Percentiles rank a stretch among this genome's conserved stretches.
Evolutionary conservation across 1,139 yeast species (phyloP).

Genomic region (Blastobotrys malaysiensis): DNA sequence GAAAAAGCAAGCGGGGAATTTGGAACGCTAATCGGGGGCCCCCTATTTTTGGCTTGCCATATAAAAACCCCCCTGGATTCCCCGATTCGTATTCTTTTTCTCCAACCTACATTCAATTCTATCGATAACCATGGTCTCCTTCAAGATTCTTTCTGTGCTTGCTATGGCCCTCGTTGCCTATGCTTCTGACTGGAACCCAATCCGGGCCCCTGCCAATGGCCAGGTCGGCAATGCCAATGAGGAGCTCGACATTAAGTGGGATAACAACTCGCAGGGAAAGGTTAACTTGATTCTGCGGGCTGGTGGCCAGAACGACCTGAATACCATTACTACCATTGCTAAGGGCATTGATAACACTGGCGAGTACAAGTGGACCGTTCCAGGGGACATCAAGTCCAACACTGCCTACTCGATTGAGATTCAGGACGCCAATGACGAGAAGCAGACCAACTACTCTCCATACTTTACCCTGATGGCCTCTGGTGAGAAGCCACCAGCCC

Average conservation of each 20-base stretch:
- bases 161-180: constrained; percentile 25
- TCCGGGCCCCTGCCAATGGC: constrained; percentile 28
- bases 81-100: neutral
- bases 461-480: constrained; percentile 29
- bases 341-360: constrained; percentile 29
- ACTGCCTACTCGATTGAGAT: constrained; percentile 35
- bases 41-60: neutral
- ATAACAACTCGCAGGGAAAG: constrained; percentile 24
- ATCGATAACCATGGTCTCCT: constrained; percentile 16
- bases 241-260: constrained; percentile 27
- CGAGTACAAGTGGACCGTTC: constrained; percentile 28
- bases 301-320: constrained; percentile 26
- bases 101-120: neutral
- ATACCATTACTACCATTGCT: constrained; percentile 27
- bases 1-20: neutral
- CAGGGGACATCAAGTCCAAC: constrained; percentile 20
- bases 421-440: constrained; percentile 21
- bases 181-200: constrained; percentile 27
- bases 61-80: neutral
- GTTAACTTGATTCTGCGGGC: constrained; percentile 29
- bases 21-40: neutral
- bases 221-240: constrained; percentile 27
- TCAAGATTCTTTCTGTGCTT: constrained; percentile 12
- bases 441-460: constrained; percentile 28
- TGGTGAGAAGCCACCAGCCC: constrained; percentile 16